Percentiles rank a stretch among this genome's conserved stretches.
phyloP scores from a whole-genome alignment of 2,329 filamentous ascomycete genomes.

The Macroventuria anomochaeta region DNA sequence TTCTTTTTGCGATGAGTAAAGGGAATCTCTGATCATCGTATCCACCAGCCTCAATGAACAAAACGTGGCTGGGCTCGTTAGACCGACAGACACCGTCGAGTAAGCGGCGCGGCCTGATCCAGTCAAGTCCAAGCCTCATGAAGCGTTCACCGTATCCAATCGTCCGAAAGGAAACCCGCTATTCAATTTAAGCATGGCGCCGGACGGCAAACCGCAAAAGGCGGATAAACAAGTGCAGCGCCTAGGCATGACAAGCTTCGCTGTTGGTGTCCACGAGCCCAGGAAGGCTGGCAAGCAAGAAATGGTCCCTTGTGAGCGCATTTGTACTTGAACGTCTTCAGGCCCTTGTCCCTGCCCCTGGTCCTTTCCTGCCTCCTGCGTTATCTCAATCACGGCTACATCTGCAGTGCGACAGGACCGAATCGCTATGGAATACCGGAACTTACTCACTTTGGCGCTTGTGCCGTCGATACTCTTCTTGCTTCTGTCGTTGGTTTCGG shows the following conservation, averaged over 20 bases:
- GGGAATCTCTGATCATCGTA: neutral
- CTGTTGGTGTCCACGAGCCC: conserved; percentile 15
- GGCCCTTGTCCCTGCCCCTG: conserved; percentile 8
- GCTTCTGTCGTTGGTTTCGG: conserved; percentile 37
- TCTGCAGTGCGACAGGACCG: conserved; percentile 9
- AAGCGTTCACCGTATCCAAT: conserved; percentile 12
- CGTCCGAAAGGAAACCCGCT: conserved; percentile 6
- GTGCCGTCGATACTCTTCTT: conserved; percentile 34
- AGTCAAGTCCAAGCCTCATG: conserved; percentile 14
- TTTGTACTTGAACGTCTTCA: conserved; percentile 14
- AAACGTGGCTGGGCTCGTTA: conserved; percentile 14
- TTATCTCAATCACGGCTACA: conserved; percentile 6
- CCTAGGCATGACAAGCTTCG: conserved; percentile 15
- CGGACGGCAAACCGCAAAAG: conserved; percentile 12
- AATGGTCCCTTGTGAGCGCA: neutral
- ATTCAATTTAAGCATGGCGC: conserved; percentile 15
- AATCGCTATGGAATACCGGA: conserved; percentile 29
- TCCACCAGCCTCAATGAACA: neutral
- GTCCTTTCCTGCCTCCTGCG: conserved; percentile 7
- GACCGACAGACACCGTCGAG: conserved; percentile 11
- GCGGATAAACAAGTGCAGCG: conserved; percentile 11
- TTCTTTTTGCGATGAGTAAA: neutral
- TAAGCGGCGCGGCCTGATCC: conserved; percentile 15
- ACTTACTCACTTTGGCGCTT: conserved; percentile 31
- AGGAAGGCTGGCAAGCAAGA: conserved; percentile 14